Conservation (phyloP, 2,329 filamentous ascomycete genomes). For the Neopestalotiopsis clavispora region DNA sequence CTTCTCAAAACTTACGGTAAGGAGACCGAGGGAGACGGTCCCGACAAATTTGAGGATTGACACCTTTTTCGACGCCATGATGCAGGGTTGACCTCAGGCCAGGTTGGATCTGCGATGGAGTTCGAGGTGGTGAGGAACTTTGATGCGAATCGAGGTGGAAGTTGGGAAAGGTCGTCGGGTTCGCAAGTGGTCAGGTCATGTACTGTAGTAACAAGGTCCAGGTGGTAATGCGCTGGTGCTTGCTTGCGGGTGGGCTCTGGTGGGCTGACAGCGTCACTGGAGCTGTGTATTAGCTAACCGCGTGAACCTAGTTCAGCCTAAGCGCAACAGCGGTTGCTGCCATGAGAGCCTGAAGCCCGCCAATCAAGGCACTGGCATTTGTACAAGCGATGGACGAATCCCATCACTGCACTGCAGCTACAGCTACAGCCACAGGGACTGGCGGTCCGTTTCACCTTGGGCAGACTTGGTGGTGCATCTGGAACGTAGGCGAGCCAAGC, state of each 20-base stretch:
- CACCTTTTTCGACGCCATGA: conserved; percentile 72
- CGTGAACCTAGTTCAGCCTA: not conserved
- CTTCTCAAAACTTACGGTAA: conserved; percentile 69
- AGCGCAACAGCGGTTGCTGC: not conserved
- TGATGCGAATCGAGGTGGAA: conserved; percentile 9
- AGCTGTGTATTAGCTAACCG: not conserved
- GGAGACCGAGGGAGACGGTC: conserved; percentile 83
- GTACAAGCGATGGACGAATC: not conserved
- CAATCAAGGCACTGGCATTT: conserved; percentile 6
- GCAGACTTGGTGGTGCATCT: not conserved
- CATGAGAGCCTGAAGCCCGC: not conserved
- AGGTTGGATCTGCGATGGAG: conserved; percentile 14
- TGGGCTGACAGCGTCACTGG: conserved; percentile 2
- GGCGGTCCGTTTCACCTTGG: not conserved
- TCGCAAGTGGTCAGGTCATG: conserved; percentile 3
- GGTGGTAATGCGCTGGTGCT: not conserved
- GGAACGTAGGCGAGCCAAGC: not conserved
- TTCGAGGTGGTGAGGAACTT: conserved; percentile 15
- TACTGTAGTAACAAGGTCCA: not conserved
- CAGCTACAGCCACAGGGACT: not conserved
- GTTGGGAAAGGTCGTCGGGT: conserved; percentile 1
- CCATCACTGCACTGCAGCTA: not conserved
- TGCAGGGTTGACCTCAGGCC: conserved; percentile 20
- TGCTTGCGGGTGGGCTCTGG: not conserved
- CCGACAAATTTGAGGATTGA: conserved; percentile 91